Percentiles rank a stretch among this genome's conserved stretches.
These are phyloP conservation scores for Wickerhamiella kurtzmanii DNA, from an alignment of 805 yeast genomes.

Conservation along the genomic window DNA sequence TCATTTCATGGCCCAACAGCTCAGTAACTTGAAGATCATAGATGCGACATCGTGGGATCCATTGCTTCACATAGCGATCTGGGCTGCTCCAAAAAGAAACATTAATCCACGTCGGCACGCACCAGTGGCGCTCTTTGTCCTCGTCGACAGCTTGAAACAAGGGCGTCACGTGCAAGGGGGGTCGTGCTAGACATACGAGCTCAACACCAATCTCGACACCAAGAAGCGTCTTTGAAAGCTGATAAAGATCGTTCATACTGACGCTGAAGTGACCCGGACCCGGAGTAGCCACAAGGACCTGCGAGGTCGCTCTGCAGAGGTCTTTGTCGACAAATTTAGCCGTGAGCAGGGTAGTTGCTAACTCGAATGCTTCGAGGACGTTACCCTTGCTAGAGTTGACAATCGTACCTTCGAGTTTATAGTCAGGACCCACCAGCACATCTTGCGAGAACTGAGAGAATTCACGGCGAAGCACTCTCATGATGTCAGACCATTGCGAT, in stretches of 20 bases:
- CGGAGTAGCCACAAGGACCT: conserved; percentile 74
- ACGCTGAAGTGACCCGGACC: conserved; percentile 93
- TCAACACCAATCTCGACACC: conserved; percentile 79
- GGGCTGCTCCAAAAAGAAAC: conserved; percentile 75
- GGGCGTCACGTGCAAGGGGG: conserved; percentile 88
- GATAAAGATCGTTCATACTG: conserved; percentile 58
- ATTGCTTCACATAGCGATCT: conserved; percentile 32
- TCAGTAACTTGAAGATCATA: conserved; percentile 98
- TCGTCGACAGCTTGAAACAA: conserved; percentile 46
- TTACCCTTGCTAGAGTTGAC: conserved; percentile 86
- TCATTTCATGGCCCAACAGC: conserved; percentile 78
- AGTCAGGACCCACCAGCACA: conserved; percentile 36
- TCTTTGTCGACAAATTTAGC: conserved; percentile 77
- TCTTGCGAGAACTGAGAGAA: conserved; percentile 72
- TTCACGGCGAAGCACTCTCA: conserved; percentile 74
- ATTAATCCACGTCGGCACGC: conserved; percentile 88
- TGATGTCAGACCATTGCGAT: conserved; percentile 78
- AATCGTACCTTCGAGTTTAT: conserved; percentile 46
- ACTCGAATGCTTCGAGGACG: conserved; percentile 69
- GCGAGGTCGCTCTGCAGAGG: conserved; percentile 79
- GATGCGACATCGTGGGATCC: conserved; percentile 92
- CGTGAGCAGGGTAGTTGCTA: conserved; percentile 64
- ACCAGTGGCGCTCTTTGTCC: conserved; percentile 35
- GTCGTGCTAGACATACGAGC: conserved; percentile 73
- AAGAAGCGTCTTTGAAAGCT: conserved; percentile 61